Evolutionary conservation across 2,329 filamentous ascomycete species (phyloP), one percentile per base, ranked within the genome.

Genomic region (Ceratocystis huliohia): DNA sequence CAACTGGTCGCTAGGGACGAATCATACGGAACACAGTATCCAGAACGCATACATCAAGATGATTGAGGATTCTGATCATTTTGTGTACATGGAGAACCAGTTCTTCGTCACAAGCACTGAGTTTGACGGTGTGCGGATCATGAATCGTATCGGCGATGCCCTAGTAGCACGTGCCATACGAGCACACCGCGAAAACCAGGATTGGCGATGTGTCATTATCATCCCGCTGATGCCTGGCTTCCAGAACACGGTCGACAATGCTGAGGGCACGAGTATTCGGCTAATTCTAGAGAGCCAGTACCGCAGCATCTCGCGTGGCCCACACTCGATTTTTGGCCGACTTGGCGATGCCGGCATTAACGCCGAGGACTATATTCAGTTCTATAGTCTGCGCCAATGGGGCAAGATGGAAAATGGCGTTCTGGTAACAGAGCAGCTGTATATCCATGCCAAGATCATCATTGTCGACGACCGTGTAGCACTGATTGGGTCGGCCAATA

Each of bases 201-300:
- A 91, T 65, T 99, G 94, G 94, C 87, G 89, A 69, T 91, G 89
- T 48, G 87, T 91, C 68, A 88, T 97, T 69, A 77, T 97, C 69
- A 95, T 99, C 68, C 94, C 94, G 1, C 80, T 99, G 41, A 95
- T 99, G 86, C 94, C 94, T n/a, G 94, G 94, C 1, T 99, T 97
- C 76, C 92, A 97, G 75, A 96, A 96, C 72, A 95, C 91, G 0
- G 93, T 99, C 22, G 91, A 96, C 71, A 87, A 91, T 70, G 89
- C 94, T 71, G 93, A 96, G 70, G 94, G 94, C 50, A 96, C 90
- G 45, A 96, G 92, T 76, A 89, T 99, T 53, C 87, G 94, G 66
- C 78, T 97, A 69, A 99, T 97, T 74, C 91, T 99, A 84, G 91
- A 96, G 75, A 96, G 92, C 73, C 94, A 99, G 75, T 97, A 91